These are phyloP conservation scores for Musa schizocarpa DNA, from an alignment of 176 grass and related monocot genomes.

Conservation along the genomic window DNA sequence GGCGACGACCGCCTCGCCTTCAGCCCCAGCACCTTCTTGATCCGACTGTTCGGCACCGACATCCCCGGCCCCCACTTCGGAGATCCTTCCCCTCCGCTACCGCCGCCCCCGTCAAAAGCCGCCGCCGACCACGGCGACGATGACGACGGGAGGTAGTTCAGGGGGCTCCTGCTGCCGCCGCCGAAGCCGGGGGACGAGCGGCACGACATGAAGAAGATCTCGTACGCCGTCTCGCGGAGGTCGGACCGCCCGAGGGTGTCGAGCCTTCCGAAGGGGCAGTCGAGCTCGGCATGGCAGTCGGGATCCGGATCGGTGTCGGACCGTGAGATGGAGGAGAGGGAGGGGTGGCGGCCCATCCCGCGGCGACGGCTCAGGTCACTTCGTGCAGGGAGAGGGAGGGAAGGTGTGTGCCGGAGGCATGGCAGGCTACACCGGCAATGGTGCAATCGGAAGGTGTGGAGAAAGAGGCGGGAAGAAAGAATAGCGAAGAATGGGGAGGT, in stretches of 20 bases:
- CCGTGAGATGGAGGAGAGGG: neutral
- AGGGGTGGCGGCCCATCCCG: neutral
- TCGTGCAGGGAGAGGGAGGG: neutral
- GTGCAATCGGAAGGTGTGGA: neutral
- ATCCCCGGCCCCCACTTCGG: conserved; percentile 45
- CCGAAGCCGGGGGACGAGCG: conserved; percentile 27
- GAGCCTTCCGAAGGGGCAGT: conserved; percentile 46
- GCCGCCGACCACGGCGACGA: neutral
- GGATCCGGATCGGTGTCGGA: neutral
- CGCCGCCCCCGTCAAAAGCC: neutral
- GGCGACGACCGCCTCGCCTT: conserved; percentile 39
- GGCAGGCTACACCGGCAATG: neutral
- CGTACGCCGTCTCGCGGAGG: conserved; percentile 62
- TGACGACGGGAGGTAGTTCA: neutral
- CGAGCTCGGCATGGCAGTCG: conserved; percentile 29
- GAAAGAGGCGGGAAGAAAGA: neutral
- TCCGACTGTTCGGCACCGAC: conserved; percentile 48
- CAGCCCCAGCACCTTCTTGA: conserved; percentile 81
- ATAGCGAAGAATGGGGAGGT: neutral
- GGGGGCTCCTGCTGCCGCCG: conserved; percentile 2
- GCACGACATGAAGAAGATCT: conserved; percentile 68
- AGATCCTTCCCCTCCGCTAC: neutral
- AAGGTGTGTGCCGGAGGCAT: neutral
- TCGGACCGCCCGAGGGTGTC: conserved; percentile 34
- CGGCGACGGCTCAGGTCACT: neutral